Evolutionary conservation across 2,329 filamentous ascomycete genomes (phyloP).

Genomic region (Penicillium paneum): DNA sequence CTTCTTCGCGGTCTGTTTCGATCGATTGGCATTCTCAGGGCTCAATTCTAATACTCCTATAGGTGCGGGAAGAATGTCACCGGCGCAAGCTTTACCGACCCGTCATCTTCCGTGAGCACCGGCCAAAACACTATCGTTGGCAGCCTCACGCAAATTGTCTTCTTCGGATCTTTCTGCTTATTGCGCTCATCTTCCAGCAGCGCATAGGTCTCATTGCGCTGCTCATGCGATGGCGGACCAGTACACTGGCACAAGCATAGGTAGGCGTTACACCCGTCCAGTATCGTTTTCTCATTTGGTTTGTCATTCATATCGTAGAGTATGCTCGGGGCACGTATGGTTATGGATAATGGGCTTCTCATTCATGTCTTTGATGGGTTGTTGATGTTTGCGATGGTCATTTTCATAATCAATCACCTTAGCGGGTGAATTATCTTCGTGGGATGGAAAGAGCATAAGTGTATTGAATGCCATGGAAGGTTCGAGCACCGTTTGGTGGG

Average conservation of each 20-base stretch:
- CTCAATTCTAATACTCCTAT: not conserved
- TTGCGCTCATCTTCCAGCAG: constrained; percentile 24
- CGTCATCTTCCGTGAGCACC: not conserved
- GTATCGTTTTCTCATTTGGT: constrained; percentile 29
- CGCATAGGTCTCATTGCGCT: constrained; percentile 31
- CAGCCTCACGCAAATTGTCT: constrained; percentile 30
- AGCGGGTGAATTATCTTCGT: constrained; percentile 23
- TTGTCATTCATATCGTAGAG: constrained; percentile 30
- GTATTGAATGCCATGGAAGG: constrained; percentile 16
- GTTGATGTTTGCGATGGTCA: constrained; percentile 27
- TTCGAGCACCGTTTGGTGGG: not conserved
- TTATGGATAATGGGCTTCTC: constrained; percentile 27
- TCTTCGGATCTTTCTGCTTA: constrained; percentile 32
- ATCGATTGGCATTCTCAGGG: not conserved
- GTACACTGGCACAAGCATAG: constrained; percentile 38
- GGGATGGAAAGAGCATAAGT: constrained; percentile 14
- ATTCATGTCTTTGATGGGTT: constrained; percentile 33
- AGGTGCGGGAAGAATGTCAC: constrained; percentile 24
- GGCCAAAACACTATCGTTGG: constrained; percentile 29
- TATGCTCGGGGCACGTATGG: constrained; percentile 29
- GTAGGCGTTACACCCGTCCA: constrained; percentile 26
- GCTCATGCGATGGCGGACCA: constrained; percentile 18
- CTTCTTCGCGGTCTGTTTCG: not conserved
- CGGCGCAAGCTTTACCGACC: not conserved
- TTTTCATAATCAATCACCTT: constrained; percentile 25